phyloP scores from a whole-genome alignment of 2,329 filamentous ascomycete genomes.

The Trichoderma simmonsii region DNA sequence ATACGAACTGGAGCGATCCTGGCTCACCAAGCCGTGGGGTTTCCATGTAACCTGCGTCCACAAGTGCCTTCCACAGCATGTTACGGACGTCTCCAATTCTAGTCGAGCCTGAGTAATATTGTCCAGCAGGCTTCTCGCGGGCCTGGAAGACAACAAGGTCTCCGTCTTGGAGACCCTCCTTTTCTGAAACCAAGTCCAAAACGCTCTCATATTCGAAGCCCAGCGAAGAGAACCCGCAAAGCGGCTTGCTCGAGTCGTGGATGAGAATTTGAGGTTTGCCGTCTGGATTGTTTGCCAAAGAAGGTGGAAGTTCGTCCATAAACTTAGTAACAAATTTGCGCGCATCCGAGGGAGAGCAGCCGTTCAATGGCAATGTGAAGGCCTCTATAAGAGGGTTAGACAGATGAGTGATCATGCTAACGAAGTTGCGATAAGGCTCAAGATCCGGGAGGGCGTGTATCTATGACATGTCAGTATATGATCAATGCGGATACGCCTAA shows the following conservation, averaged over 20 bases:
- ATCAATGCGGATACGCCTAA: background rate
- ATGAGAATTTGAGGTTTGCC: conserved; percentile 80
- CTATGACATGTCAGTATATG: conserved; percentile 37
- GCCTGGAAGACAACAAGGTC: conserved; percentile 82
- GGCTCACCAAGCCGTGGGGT: conserved; percentile 37
- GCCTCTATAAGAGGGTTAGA: conserved; percentile 69
- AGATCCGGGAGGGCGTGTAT: conserved; percentile 64
- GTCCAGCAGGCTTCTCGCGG: conserved; percentile 61
- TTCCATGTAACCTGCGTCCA: conserved; percentile 57
- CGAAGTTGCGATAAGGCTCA: conserved; percentile 56
- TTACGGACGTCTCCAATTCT: conserved; percentile 69
- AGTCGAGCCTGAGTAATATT: conserved; percentile 57
- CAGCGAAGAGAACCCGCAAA: conserved; percentile 73
- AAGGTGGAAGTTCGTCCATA: conserved; percentile 60
- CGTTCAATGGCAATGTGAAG: conserved; percentile 61
- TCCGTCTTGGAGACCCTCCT: conserved; percentile 54
- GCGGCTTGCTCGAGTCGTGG: conserved; percentile 68
- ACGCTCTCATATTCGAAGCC: conserved; percentile 64
- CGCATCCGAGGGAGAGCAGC: conserved; percentile 51
- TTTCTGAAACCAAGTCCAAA: conserved; percentile 28
- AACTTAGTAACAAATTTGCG: conserved; percentile 64
- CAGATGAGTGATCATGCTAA: conserved; percentile 71
- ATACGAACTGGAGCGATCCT: conserved; percentile 64
- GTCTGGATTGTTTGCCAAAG: conserved; percentile 65
- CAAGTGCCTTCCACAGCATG: conserved; percentile 65